Conservation (phyloP, 257 asterid genomes). For the Solanum peruvianum region DNA sequence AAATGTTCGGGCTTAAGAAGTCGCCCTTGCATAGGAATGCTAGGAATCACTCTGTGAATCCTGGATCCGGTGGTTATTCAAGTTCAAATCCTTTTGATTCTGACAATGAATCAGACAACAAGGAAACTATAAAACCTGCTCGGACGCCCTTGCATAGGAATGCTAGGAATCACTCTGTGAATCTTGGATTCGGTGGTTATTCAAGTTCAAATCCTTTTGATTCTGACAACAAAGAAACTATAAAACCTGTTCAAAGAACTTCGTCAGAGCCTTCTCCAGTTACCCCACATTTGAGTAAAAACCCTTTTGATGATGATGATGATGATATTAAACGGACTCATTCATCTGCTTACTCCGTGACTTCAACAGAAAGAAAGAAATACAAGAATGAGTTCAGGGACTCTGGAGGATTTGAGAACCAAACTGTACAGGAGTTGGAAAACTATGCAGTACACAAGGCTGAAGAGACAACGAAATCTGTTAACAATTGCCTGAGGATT, state of each 20-base stretch:
- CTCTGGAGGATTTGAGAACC: conserved; percentile 70
- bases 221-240: conserved; percentile 42
- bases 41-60: conserved; percentile 28
- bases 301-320: conserved; percentile 67
- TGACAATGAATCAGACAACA: conserved; percentile 50
- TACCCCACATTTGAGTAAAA: conserved; percentile 22
- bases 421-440: conserved; percentile 66
- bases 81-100: conserved; percentile 72
- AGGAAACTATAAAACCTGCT: conserved; percentile 29
- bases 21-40: conserved; percentile 36
- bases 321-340: conserved; percentile 23
- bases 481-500: conserved; percentile 65
- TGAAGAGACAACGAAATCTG: conserved; percentile 70
- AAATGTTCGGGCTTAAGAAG: conserved; percentile 58
- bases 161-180: conserved; percentile 30
- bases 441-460: conserved; percentile 64
- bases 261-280: conserved; percentile 57
- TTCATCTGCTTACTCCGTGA: conserved; percentile 20
- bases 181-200: background rate
- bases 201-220: conserved; percentile 61
- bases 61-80: background rate
- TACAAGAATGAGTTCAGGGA: conserved; percentile 63
- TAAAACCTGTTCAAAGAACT: conserved; percentile 35
- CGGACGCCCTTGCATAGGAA: conserved; percentile 27
- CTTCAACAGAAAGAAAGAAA: conserved; percentile 36